phyloP scores from a whole-genome alignment of 148 eudicot genomes.

The Polygonum aviculare region DNA sequence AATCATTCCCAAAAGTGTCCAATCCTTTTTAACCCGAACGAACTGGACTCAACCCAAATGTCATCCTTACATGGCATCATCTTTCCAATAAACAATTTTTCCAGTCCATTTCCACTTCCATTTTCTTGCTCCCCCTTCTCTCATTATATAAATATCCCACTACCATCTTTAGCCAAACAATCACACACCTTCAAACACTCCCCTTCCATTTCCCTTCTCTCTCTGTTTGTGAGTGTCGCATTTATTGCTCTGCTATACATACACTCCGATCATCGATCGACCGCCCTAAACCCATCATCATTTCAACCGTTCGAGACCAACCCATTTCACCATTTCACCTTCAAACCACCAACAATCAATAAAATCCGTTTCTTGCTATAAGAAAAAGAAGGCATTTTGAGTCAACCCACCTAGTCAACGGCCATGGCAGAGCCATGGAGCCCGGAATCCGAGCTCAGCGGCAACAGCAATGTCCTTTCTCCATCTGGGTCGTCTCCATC shows the following conservation, averaged over 20 bases:
- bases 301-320: background rate
- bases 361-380: background rate
- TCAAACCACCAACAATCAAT: background rate
- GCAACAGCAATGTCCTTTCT: background rate
- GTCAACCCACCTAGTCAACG: background rate
- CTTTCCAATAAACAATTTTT: background rate
- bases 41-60: background rate
- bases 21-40: background rate
- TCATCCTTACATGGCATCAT: background rate
- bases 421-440: constrained; percentile 7
- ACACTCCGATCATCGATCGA: background rate
- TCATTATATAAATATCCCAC: constrained; percentile 1
- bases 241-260: background rate
- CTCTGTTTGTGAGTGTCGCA: background rate
- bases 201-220: background rate
- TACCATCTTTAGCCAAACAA: constrained; percentile 5
- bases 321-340: background rate
- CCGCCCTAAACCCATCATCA: background rate
- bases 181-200: background rate
- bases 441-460: background rate
- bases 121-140: background rate
- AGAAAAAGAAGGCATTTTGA: background rate
- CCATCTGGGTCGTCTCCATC: background rate
- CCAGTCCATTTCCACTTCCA: background rate
- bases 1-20: no score